Percentiles rank a stretch among this genome's conserved stretches.
Conservation (phyloP, 352 stramenopile genomes). For the Paralagenidium karlingii region DNA sequence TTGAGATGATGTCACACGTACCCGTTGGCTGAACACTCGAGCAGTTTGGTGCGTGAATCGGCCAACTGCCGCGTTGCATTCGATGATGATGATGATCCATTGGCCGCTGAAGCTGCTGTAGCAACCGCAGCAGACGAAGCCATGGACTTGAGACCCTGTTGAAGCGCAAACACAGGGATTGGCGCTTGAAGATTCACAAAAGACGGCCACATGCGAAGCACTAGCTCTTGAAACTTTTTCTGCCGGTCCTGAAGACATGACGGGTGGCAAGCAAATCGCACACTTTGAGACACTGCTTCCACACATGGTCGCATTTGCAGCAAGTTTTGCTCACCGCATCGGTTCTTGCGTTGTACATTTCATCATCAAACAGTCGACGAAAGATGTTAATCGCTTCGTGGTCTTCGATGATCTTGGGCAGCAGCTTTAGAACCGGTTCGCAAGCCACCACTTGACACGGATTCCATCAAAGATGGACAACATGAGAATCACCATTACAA, state of each 20-base stretch:
- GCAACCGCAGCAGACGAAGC: conserved; percentile 5
- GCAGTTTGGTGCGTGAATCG: conserved; percentile 14
- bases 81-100: conserved; percentile 1
- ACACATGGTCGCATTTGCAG: neutral
- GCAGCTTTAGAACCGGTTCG: conserved; percentile 49
- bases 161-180: conserved; percentile 21
- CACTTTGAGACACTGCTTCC: neutral
- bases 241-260: conserved; percentile 27
- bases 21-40: conserved; percentile 39
- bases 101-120: conserved; percentile 1
- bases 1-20: conserved; percentile 9
- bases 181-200: conserved; percentile 37
- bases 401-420: conserved; percentile 60
- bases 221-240: conserved; percentile 45
- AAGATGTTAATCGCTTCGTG: conserved; percentile 50
- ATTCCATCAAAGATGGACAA: neutral
- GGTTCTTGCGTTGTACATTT: conserved; percentile 25
- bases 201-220: conserved; percentile 67
- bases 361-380: conserved; percentile 35
- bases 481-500: neutral
- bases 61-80: conserved; percentile 6
- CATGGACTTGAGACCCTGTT: conserved; percentile 4
- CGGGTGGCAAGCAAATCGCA: neutral
- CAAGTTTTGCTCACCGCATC: conserved; percentile 14
- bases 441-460: conserved; percentile 24